Percentiles rank a stretch among this genome's conserved stretches.
These are phyloP conservation scores for Scenedesmus sp. DNA, from an alignment of 163 green algal genomes.

Conservation along the genomic window DNA sequence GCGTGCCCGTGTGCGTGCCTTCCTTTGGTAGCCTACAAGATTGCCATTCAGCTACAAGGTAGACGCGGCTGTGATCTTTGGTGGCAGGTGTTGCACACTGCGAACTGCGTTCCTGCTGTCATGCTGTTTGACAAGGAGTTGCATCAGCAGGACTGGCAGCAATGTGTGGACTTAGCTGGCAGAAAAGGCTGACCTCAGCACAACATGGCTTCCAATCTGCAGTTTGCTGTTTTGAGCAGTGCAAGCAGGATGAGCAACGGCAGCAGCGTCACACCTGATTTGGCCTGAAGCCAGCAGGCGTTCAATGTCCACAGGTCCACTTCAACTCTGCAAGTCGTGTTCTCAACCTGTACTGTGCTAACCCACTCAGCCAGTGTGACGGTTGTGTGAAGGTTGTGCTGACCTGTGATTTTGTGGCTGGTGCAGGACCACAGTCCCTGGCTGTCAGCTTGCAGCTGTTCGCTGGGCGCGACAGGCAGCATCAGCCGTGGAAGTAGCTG, in stretches of 20 bases:
- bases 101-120: not conserved
- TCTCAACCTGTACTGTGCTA: too few relatives aligned
- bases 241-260: too few relatives aligned
- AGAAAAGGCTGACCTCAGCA: not conserved
- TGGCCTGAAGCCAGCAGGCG: too few relatives aligned
- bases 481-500: not conserved
- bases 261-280: too few relatives aligned
- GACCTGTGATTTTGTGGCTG: not conserved
- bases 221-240: too few relatives aligned
- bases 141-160: not conserved
- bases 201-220: not conserved
- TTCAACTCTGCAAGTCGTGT: too few relatives aligned
- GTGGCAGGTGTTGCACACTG: not conserved
- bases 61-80: not conserved
- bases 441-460: not conserved
- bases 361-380: too few relatives aligned
- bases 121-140: not conserved
- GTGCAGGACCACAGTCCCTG: not conserved
- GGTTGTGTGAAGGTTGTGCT: not conserved
- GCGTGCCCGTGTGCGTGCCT: not conserved
- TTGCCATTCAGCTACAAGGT: not conserved
- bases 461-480: not conserved
- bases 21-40: too few relatives aligned
- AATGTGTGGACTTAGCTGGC: not conserved
- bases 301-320: too few relatives aligned